Conservation (phyloP, 1,284 basidiomycete genomes). For the Ganoderma sinense region DNA sequence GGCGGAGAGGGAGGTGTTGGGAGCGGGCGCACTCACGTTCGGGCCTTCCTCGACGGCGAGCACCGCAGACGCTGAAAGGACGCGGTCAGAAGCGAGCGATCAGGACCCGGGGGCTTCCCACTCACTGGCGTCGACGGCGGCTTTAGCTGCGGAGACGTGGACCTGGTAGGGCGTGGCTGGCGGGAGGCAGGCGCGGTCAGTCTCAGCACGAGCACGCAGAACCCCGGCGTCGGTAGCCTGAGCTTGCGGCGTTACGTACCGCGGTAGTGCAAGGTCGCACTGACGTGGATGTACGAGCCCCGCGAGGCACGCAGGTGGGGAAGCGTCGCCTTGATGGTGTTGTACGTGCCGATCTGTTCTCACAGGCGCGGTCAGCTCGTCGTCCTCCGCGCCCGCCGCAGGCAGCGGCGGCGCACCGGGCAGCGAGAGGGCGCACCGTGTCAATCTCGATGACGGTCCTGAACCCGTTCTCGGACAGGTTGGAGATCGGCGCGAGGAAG, state of each 20-base stretch:
- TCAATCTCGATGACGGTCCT: constrained; percentile 95
- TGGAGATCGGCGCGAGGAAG: constrained; percentile 86
- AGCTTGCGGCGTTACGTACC: constrained; percentile 51
- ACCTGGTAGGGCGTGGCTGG: constrained; percentile 88
- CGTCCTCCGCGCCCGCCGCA: no score
- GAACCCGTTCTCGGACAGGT: constrained; percentile 89
- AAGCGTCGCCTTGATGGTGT: constrained; percentile 93
- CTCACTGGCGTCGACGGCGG: constrained; percentile 83
- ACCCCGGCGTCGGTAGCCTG: constrained; percentile 1
- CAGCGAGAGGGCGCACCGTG: constrained; percentile 58
- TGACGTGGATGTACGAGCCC: constrained; percentile 92
- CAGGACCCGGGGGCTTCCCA: constrained; percentile 16
- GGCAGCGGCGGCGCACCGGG: constrained; percentile 3
- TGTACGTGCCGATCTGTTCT: constrained; percentile 85
- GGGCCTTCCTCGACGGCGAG: constrained; percentile 95
- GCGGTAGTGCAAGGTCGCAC: constrained; percentile 89
- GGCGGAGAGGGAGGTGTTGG: neutral
- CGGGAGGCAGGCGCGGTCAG: constrained; percentile 4
- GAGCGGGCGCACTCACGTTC: constrained; percentile 44
- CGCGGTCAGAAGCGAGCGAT: constrained; percentile 10
- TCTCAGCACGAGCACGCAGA: constrained; percentile 4
- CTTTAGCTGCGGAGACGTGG: constrained; percentile 95
- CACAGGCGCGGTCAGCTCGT: constrained; percentile 10
- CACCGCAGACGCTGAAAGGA: constrained; percentile 54
- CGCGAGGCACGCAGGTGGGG: constrained; percentile 72